Percentiles rank a stretch among this genome's conserved stretches.
Evolutionary conservation across 106 monocot genomes (phyloP).

Genomic region (Narthecium ossifragum): DNA sequence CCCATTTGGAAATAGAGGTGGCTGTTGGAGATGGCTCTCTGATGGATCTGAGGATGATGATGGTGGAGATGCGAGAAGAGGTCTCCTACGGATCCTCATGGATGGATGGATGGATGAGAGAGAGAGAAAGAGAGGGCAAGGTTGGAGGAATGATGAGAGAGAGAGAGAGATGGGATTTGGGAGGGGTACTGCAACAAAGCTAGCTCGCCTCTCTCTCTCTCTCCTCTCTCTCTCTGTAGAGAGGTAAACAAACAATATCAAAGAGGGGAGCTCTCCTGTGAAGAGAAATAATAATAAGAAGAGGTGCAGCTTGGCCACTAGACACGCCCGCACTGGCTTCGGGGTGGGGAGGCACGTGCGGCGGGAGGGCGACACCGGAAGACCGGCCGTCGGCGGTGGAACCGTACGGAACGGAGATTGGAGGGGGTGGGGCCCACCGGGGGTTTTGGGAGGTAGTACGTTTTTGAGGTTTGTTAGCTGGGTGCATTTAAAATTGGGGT

Average conservation of each 20-base stretch:
- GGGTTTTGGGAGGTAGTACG: neutral
- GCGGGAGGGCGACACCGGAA: too few species aligned
- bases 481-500: too few species aligned
- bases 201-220: neutral
- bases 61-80: neutral
- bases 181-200: neutral
- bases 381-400: neutral
- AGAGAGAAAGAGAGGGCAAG: neutral
- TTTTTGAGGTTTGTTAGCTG: neutral
- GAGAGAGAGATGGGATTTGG: neutral
- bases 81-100: neutral
- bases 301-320: neutral
- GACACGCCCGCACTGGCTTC: neutral
- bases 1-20: neutral
- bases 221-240: neutral
- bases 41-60: neutral
- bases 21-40: neutral
- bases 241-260: neutral
- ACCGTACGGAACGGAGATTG: too few species aligned
- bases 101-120: neutral
- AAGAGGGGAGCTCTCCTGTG: too few species aligned
- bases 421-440: too few species aligned
- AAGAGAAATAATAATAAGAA: too few species aligned
- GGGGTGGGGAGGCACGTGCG: neutral
- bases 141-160: neutral